Conservation (phyloP, 2,329 filamentous ascomycete genomes). For the Diaporthe eres region DNA sequence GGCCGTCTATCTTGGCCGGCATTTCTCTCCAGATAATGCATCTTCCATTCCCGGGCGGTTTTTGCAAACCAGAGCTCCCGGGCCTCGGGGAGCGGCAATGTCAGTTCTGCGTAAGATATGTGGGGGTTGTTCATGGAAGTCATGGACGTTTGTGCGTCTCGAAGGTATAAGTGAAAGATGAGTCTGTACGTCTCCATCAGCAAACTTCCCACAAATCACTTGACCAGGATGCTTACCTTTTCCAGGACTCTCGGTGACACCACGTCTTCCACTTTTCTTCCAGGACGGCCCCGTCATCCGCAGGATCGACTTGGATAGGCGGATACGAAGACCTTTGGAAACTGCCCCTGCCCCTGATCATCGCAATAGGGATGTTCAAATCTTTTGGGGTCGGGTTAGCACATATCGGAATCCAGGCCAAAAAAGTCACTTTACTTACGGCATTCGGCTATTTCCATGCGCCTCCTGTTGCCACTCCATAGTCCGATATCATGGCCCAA, state of each 20-base stretch:
- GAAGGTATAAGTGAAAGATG: constrained; percentile 74
- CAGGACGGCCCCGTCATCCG: constrained; percentile 69
- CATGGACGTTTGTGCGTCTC: constrained; percentile 78
- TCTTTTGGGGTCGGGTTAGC: constrained; percentile 40
- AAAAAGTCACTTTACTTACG: constrained; percentile 52
- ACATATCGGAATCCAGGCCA: background rate
- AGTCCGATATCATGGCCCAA: constrained; percentile 65
- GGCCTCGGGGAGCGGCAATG: constrained; percentile 74
- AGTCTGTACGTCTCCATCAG: constrained; percentile 57
- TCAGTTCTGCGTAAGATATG: constrained; percentile 78
- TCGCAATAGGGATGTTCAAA: constrained; percentile 49
- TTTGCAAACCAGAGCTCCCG: constrained; percentile 76
- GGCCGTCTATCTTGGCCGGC: constrained; percentile 57
- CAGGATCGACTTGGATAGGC: constrained; percentile 62
- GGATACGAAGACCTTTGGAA: constrained; percentile 71
- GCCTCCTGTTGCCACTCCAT: constrained; percentile 68
- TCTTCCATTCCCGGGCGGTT: constrained; percentile 75
- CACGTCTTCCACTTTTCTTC: constrained; percentile 77
- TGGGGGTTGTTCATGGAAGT: constrained; percentile 74
- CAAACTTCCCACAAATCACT: background rate
- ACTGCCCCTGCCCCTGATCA: constrained; percentile 69
- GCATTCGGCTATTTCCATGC: constrained; percentile 70
- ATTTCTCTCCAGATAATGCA: constrained; percentile 63
- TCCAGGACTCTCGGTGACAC: constrained; percentile 76
- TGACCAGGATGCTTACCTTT: constrained; percentile 59